A percentile compares a stretch with the other conserved stretches of the same genome.
These are phyloP conservation scores for Pseudopyricularia javanii DNA, from an alignment of 2,329 filamentous ascomycete genomes.

Conservation along the genomic window DNA sequence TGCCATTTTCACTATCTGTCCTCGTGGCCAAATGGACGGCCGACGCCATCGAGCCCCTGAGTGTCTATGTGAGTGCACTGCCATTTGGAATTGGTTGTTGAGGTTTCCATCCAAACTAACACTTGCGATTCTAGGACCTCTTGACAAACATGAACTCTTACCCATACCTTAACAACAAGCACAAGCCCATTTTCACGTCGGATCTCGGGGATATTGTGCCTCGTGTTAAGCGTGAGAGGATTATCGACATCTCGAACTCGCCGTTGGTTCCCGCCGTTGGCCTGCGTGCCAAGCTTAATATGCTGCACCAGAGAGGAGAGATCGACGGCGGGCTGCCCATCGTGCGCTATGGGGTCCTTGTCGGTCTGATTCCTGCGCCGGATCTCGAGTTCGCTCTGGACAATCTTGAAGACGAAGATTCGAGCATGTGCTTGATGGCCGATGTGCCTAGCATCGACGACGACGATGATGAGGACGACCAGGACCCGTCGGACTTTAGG, in stretches of 20 bases:
- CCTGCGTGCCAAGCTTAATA: constrained; percentile 69
- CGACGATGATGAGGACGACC: constrained; percentile 37
- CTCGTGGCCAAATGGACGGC: constrained; percentile 97
- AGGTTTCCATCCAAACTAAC: constrained; percentile 5
- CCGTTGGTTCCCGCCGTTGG: constrained; percentile 65
- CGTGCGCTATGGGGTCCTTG: constrained; percentile 62
- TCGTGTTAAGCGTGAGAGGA: constrained; percentile 57
- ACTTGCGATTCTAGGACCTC: constrained; percentile 47
- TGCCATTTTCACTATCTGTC: constrained; percentile 87
- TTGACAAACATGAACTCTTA: constrained; percentile 96
- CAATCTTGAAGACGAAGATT: constrained; percentile 62
- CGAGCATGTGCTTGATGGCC: constrained; percentile 72
- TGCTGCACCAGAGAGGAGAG: constrained; percentile 75
- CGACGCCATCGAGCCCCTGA: constrained; percentile 84
- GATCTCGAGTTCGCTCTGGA: constrained; percentile 91
- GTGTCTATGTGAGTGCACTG: constrained; percentile 61
- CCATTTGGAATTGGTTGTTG: neutral
- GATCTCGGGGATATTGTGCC: constrained; percentile 80
- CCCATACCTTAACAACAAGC: constrained; percentile 93
- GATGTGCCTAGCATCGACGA: constrained; percentile 51
- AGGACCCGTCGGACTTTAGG: constrained; percentile 73
- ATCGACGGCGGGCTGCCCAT: constrained; percentile 88
- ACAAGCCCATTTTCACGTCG: constrained; percentile 80
- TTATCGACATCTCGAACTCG: constrained; percentile 81
- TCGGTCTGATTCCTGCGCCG: constrained; percentile 84